A percentile compares a stretch with the other conserved stretches of the same genome.
Conservation (phyloP, 2,329 filamentous ascomycete genomes). For the Ophiostoma novo-ulmi region DNA sequence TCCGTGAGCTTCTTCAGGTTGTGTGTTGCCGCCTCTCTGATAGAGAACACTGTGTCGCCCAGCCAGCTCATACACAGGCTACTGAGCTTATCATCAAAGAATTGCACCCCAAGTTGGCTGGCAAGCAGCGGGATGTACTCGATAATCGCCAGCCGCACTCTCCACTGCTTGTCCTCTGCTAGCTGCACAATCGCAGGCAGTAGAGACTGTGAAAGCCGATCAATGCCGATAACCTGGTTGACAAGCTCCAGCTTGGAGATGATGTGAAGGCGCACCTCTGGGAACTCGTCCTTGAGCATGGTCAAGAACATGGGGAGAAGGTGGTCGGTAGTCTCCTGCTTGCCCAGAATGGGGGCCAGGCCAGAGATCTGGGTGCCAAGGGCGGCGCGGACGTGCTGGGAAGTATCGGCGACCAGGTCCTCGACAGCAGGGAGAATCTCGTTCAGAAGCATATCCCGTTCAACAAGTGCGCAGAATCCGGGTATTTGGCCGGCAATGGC, state of each 20-base stretch:
- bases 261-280: slow-evolving; percentile 95
- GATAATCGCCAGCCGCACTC: slow-evolving; percentile 94
- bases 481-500: slow-evolving; percentile 97
- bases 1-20: slow-evolving; percentile 98
- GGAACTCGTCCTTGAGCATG: slow-evolving; percentile 99
- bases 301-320: slow-evolving; percentile 97
- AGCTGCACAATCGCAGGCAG: slow-evolving; percentile 95
- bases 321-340: slow-evolving; percentile 96
- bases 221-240: slow-evolving; percentile 98
- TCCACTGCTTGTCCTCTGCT: slow-evolving; percentile 98
- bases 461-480: slow-evolving; percentile 87
- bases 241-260: slow-evolving; percentile 99
- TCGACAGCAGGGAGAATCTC: slow-evolving; percentile 97
- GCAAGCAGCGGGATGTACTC: slow-evolving; percentile 97
- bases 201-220: slow-evolving; percentile 90
- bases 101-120: slow-evolving; percentile 90
- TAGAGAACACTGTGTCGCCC: slow-evolving; percentile 97
- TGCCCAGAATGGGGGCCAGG: slow-evolving; percentile 91
- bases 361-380: slow-evolving; percentile 96
- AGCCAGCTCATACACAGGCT: slow-evolving; percentile 97
- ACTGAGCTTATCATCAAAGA: slow-evolving; percentile 97
- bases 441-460: slow-evolving; percentile 80
- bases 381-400: slow-evolving; percentile 92
- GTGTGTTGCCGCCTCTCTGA: slow-evolving; percentile 92
- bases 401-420: slow-evolving; percentile 90